Evolutionary conservation across 2,329 filamentous ascomycete genomes (phyloP).

Genomic region (Colletotrichum sp.): DNA sequence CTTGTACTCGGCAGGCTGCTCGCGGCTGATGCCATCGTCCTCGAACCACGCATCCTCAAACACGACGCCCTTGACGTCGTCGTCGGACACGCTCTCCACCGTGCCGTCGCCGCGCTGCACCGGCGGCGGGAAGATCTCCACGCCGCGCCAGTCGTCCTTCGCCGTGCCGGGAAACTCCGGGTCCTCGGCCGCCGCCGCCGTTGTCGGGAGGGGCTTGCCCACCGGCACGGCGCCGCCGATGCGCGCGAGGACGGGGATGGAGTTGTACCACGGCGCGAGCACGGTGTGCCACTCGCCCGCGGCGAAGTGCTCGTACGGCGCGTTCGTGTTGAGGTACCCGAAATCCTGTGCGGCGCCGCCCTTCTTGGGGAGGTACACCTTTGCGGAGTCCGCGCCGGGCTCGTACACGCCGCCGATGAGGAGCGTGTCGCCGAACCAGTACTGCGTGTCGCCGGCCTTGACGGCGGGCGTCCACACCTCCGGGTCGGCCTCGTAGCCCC

Average conservation of each 20-base stretch:
- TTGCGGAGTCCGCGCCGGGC: constrained; percentile 56
- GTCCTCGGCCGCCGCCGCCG: constrained; percentile 36
- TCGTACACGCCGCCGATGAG: constrained; percentile 73
- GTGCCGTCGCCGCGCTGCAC: constrained; percentile 2
- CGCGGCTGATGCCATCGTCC: constrained; percentile 38
- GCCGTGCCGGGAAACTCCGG: constrained; percentile 42
- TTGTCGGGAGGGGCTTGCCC: constrained; percentile 40
- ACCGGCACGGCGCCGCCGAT: constrained; percentile 44
- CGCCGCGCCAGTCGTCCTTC: constrained; percentile 45
- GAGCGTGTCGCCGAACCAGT: constrained; percentile 73
- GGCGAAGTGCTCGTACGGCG: constrained; percentile 62
- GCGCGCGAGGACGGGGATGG: constrained; percentile 44
- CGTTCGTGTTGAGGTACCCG: constrained; percentile 68
- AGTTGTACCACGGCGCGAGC: constrained; percentile 46
- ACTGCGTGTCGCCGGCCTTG: constrained; percentile 71
- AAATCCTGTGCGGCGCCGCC: constrained; percentile 51
- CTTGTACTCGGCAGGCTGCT: constrained; percentile 8
- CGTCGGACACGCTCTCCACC: not conserved
- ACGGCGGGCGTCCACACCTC: constrained; percentile 68
- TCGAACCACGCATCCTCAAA: constrained; percentile 39
- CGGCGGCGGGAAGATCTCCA: constrained; percentile 47
- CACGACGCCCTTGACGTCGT: constrained; percentile 24
- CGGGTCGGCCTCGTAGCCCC: constrained; percentile 71
- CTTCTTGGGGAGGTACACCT: constrained; percentile 65
- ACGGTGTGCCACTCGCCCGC: constrained; percentile 45